Evolutionary conservation across 305 asterid genomes (phyloP).

Genomic region (Fraxinus albicans): DNA sequence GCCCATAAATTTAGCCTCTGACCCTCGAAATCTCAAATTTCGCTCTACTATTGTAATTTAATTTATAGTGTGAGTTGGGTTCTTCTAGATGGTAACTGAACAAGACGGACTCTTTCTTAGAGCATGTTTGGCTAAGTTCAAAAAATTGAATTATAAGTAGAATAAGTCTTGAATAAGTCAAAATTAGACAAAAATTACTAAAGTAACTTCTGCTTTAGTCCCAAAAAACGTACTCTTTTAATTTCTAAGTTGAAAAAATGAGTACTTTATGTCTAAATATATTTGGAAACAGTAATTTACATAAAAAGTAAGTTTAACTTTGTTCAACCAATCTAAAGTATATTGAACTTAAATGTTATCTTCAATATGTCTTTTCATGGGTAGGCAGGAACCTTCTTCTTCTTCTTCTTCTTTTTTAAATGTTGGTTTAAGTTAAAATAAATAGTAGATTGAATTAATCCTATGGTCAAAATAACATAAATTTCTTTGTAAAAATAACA

Average conservation of each 20-base stretch:
- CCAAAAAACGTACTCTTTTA: neutral
- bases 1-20: neutral
- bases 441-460: neutral
- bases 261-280: neutral
- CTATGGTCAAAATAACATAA: too few relatives aligned
- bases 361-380: neutral
- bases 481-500: neutral
- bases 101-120: neutral
- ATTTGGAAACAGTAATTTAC: neutral
- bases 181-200: neutral
- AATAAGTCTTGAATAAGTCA: neutral
- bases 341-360: neutral
- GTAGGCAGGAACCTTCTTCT: too few relatives aligned
- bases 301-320: neutral
- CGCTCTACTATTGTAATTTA: neutral
- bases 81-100: neutral
- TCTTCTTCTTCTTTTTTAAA: too few relatives aligned
- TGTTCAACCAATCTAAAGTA: neutral
- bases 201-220: neutral
- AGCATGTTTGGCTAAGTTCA: neutral
- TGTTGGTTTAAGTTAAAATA: neutral
- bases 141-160: neutral
- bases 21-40: neutral
- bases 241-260: neutral
- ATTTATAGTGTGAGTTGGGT: neutral